Conservation (phyloP, 352 stramenopile species). For the Pythium periplocum region DNA sequence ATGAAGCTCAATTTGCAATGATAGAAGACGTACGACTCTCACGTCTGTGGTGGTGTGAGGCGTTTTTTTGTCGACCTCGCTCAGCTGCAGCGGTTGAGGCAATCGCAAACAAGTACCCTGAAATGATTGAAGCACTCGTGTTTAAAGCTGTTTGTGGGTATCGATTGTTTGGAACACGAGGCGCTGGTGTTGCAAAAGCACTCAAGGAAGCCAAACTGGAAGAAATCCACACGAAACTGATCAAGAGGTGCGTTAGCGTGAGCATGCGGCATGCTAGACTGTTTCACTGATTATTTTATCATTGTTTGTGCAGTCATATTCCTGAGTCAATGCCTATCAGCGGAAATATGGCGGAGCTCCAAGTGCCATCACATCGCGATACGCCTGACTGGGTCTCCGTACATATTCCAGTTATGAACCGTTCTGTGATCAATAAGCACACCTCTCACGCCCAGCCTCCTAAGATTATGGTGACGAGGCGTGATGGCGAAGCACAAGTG, state of each 20-base stretch:
- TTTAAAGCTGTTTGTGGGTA: slow-evolving; percentile 39
- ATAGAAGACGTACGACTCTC: slow-evolving; percentile 5
- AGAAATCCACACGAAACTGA: no score
- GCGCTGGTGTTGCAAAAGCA: slow-evolving; percentile 16
- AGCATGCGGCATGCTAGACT: no score
- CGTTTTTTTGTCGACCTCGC: slow-evolving; percentile 45
- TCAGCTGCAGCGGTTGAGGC: slow-evolving; percentile 23
- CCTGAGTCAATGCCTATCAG: no score
- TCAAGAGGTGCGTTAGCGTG: no score
- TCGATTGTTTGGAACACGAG: slow-evolving; percentile 28
- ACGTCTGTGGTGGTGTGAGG: slow-evolving; percentile 51
- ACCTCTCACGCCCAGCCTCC: slow-evolving; percentile 17
- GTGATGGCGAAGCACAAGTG: slow-evolving; percentile 9
- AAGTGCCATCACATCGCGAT: no score
- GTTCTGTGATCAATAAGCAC: slow-evolving; percentile 33
- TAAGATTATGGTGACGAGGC: slow-evolving; percentile 14
- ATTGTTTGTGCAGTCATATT: no score
- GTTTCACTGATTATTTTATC: no score
- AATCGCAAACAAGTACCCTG: slow-evolving; percentile 17
- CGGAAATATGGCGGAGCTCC: no score
- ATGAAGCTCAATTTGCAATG: slow-evolving; percentile 6
- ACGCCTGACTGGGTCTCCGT: no score
- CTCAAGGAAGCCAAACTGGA: slow-evolving; percentile 3
- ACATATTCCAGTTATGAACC: slow-evolving; percentile 27
- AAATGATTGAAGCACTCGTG: slow-evolving; percentile 34